Evolutionary conservation across 805 yeast species (phyloP), one percentile per base, ranked within the genome.

Genomic region (Kurtzmaniella cleridarum): DNA sequence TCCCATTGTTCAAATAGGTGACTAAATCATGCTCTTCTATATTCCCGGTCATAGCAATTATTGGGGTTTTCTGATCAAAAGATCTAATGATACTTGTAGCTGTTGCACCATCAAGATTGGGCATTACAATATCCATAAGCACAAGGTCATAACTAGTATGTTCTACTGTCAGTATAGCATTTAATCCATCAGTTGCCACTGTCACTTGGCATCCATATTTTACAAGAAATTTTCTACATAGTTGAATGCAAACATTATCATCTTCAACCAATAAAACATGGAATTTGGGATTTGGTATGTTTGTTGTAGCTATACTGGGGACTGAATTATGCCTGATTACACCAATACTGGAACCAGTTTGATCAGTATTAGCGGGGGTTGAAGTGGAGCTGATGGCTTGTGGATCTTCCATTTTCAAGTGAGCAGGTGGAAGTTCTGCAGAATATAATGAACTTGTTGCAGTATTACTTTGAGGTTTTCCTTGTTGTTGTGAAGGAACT

Each of bases 131-230:
- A 62, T 85, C 95, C 95, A 85, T 85, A 32, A 85, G 59, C 1
- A 85, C 91, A 42, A 85, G 64, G 59, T 84, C 95, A 52, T 80
- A 85, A 49, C 81, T 76, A 27, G 77, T 76, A 36, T 78, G 76
- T 54, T 82, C 90, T 24, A 84, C 76, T 0, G 80, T 82, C 27
- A 79, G 75, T 32, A 93, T 88, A 2, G 96, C 96, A 27, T 86
- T 81, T 9, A 91, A 63, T 0, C 98, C 99, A 63, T 91, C 97
- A 4, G 88, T 83, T 0, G 87, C 97, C 14, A 89, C 87, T 34
- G 93, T 91, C 3, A 91, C 96, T 11, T 88, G 80, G 58, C 96
- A 90, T 0, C 97, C 97, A 57, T 85, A 88, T 53, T 87, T 85
- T 54, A 78, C 76, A 41, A 93, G 60, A 53, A 93, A 87, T 56